Percentiles rank a stretch among this genome's conserved stretches.
Conservation (phyloP, 345 rosid genomes). For the Acer saccharum region DNA sequence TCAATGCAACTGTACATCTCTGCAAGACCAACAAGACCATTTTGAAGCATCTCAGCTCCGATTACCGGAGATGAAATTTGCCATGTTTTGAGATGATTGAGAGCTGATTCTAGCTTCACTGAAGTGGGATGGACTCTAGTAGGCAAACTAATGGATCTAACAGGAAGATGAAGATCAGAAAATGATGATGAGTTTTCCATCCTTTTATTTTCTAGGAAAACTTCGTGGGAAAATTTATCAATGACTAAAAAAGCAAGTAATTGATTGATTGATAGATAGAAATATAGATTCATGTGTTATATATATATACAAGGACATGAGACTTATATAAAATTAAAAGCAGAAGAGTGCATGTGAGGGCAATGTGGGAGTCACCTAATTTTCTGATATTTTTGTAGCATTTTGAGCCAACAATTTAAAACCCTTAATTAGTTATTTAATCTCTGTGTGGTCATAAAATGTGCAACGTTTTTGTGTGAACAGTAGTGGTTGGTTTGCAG, state of each 20-base stretch:
- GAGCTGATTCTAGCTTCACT: constrained; percentile 44
- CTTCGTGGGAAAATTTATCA: not conserved
- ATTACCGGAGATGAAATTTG: constrained; percentile 24
- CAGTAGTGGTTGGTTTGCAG: constrained; percentile 3
- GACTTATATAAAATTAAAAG: not conserved
- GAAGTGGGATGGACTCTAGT: constrained; percentile 51
- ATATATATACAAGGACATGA: not conserved
- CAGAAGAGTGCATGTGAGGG: constrained; percentile 25
- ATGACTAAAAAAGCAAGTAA: not conserved
- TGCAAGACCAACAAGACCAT: constrained; percentile 40
- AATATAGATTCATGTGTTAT: not conserved
- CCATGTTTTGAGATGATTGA: constrained; percentile 43
- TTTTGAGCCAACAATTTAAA: constrained; percentile 23
- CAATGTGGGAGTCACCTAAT: constrained; percentile 15
- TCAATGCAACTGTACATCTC: constrained; percentile 45
- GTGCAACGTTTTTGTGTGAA: constrained; percentile 5
- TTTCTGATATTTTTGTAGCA: constrained; percentile 8
- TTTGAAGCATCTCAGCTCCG: constrained; percentile 32
- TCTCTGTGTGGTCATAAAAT: constrained; percentile 4
- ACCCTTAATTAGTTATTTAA: constrained; percentile 8
- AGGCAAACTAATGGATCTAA: constrained; percentile 60
- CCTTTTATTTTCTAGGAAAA: not conserved
- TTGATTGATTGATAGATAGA: not conserved
- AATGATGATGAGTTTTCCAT: constrained; percentile 23
- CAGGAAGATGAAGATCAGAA: constrained; percentile 27